Percentiles rank a stretch among this genome's conserved stretches.
Conservation (phyloP, 495 filamentous ascomycete species). For the Entonaema liquescens region DNA sequence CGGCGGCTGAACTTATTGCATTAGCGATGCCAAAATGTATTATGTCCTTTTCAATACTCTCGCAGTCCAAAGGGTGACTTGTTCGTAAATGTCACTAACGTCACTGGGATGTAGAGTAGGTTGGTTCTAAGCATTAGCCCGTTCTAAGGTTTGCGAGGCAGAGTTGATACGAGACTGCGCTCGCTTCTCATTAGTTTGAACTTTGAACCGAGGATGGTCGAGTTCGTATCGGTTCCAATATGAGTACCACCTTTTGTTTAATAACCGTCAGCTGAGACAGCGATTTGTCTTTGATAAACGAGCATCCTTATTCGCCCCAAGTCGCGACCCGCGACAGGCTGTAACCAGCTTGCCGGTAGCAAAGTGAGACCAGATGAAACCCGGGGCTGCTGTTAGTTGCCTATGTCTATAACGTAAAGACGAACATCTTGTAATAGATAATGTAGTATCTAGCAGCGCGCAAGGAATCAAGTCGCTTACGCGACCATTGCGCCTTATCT, state of each 20-base stretch:
- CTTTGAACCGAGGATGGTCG: neutral
- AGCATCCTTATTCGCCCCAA: neutral
- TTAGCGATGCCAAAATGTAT: neutral
- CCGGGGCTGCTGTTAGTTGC: neutral
- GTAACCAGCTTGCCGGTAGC: neutral
- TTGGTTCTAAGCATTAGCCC: neutral
- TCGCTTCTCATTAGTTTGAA: neutral
- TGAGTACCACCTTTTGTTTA: neutral
- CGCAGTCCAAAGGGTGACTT: neutral
- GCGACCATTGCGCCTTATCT: neutral
- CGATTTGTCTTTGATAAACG: neutral
- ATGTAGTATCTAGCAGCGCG: neutral
- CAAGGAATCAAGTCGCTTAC: neutral
- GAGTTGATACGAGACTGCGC: neutral
- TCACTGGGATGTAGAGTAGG: neutral
- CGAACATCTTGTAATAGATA: neutral
- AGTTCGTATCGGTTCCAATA: neutral
- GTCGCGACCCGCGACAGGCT: neutral
- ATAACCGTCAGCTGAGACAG: conserved; percentile 8
- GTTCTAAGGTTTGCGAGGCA: neutral
- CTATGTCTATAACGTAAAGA: neutral
- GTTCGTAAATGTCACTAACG: neutral
- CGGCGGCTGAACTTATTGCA: neutral
- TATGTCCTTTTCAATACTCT: neutral
- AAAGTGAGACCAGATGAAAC: conserved; percentile 24